Base-by-base conservation (phyloP, 2,329 filamentous ascomycete genomes). In the Dryadomyces quercus-mongolicae region DNA sequence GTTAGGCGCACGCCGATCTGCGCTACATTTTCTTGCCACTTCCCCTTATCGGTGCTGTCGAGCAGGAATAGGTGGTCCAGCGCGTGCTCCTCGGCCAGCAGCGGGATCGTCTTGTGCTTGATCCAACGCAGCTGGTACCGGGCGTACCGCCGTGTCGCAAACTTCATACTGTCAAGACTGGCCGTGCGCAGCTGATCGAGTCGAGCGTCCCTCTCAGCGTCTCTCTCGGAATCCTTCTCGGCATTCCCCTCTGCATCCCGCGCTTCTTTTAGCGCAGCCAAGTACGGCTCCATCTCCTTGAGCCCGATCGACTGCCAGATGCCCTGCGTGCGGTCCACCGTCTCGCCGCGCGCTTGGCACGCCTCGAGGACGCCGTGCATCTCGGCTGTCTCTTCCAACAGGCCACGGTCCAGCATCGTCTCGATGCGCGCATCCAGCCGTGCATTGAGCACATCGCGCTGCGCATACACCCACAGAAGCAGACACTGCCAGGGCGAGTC, bases 251-350 rank as follows among this genome's bases (percentile, higher is more conserved):
- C 15, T 15, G 12, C 36, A 3, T 21, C 20, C 6, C 36, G 34
- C 6, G 45, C 46, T 21, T 49, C 45, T 7, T 49, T 31, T 10
- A 54, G 22, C 5, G 59, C 59, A 20, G 34, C 45, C 22, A 91
- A 70, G 63, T 90, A 95, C 0, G 80, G 75, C 55, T 86, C 78
- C 64, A 97, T 86, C 64, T 98, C 89, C 66, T 94, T 96, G 69
- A 90, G 96, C 1, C 93, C 93, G 58, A 98, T 98, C 1, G 91
- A 93, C 53, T 95, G 86, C 90, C 92, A 98, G 46, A 98, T 94
- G 0, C 93, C 94, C 53, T 84, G 82, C 1, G 80, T 86, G 59
- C 81, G 76, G 63, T 97, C 89, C 2, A 93, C 69, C 0, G 67
- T 59, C 1, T 73, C 67, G 0, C 81, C 84, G 1, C 70, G 62